Conservation (phyloP, 345 rosid species). For the Corymbia maculata region DNA sequence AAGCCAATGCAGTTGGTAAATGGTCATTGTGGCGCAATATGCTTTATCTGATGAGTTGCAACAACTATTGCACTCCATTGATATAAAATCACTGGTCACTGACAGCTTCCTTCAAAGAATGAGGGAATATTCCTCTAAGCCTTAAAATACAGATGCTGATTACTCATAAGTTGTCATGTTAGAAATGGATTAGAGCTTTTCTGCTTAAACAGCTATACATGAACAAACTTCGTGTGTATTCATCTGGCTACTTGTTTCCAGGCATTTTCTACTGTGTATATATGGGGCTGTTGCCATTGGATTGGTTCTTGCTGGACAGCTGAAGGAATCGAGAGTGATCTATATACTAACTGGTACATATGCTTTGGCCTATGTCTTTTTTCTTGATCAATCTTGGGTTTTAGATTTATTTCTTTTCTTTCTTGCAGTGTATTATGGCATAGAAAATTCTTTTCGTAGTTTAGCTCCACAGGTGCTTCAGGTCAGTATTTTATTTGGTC, state of each 20-base stretch:
- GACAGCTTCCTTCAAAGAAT: neutral
- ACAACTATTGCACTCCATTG: neutral
- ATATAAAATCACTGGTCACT: neutral
- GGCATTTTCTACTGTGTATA: slow-evolving; percentile 72
- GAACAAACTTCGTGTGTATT: neutral
- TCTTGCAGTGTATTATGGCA: slow-evolving; percentile 68
- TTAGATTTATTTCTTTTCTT: neutral
- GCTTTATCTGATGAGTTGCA: neutral
- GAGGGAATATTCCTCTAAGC: neutral
- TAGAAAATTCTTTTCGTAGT: slow-evolving; percentile 55
- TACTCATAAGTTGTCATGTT: neutral
- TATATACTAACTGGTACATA: slow-evolving; percentile 48
- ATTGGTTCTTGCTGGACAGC: slow-evolving; percentile 63
- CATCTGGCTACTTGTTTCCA: slow-evolving; percentile 11
- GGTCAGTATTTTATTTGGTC: slow-evolving; percentile 18
- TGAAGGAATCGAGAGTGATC: slow-evolving; percentile 49
- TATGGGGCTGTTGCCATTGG: slow-evolving; percentile 67
- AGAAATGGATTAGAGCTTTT: neutral
- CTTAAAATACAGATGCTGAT: neutral
- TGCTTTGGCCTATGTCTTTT: neutral
- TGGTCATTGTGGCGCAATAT: neutral
- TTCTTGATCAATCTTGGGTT: neutral
- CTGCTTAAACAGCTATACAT: neutral
- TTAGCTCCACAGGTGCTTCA: slow-evolving; percentile 72
- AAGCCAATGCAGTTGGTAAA: neutral